phyloP scores from a whole-genome alignment of 2,329 filamentous ascomycete genomes.

The Shiraia sp. region DNA sequence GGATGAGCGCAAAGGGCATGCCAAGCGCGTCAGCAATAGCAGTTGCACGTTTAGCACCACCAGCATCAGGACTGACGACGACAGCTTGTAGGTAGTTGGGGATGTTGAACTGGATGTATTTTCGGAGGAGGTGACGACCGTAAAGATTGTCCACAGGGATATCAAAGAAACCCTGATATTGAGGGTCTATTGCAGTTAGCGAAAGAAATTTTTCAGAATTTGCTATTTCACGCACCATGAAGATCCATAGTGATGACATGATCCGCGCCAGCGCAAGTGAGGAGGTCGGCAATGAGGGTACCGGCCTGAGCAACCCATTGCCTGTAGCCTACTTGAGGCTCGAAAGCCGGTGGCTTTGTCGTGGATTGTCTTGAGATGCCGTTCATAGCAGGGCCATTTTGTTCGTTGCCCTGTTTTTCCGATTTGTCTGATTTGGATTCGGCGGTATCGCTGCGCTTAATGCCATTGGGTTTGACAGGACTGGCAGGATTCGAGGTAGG shows the following conservation, averaged over 20 bases:
- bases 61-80: conserved; percentile 93
- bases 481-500: conserved; percentile 27
- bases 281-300: conserved; percentile 88
- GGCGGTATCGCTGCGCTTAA: conserved; percentile 37
- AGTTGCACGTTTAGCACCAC: conserved; percentile 93
- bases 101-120: conserved; percentile 77
- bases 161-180: conserved; percentile 99
- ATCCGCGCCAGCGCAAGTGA: conserved; percentile 94
- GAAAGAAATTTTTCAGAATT: neutral
- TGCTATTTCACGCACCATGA: conserved; percentile 22
- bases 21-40: conserved; percentile 91
- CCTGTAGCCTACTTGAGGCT: conserved; percentile 91
- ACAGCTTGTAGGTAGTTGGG: conserved; percentile 84
- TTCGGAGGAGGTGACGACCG: conserved; percentile 72
- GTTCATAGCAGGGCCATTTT: conserved; percentile 20
- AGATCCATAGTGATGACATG: conserved; percentile 98
- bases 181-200: conserved; percentile 64
- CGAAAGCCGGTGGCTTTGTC: conserved; percentile 63
- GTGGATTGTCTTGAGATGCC: conserved; percentile 27
- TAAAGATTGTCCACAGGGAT: conserved; percentile 98
- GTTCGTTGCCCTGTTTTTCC: conserved; percentile 29
- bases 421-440: conserved; percentile 39
- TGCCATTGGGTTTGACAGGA: conserved; percentile 30
- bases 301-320: conserved; percentile 98
- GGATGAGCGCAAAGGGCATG: conserved; percentile 95